phyloP scores from a whole-genome alignment of 345 rosid genomes.

The Eucalyptus sp. region DNA sequence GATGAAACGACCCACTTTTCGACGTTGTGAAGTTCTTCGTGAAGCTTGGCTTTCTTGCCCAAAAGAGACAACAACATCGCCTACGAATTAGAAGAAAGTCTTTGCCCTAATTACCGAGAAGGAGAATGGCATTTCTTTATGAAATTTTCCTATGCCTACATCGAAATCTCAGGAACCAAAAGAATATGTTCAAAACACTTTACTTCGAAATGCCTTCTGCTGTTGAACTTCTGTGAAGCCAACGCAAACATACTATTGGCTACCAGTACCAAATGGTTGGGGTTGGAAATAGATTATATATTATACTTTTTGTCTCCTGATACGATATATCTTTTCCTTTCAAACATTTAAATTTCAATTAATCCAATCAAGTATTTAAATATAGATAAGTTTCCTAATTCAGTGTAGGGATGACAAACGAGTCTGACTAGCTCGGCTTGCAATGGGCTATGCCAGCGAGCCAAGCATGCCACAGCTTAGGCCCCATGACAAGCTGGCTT shows the following conservation, averaged over 20 bases:
- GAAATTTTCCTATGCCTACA: not conserved
- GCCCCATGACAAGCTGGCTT: no score
- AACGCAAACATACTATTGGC: not conserved
- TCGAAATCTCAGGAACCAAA: not conserved
- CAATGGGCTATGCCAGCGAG: not conserved
- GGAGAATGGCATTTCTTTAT: not conserved
- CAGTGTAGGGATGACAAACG: not conserved
- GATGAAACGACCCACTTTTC: constrained; percentile 51
- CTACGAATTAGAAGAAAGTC: constrained; percentile 47
- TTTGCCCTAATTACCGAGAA: constrained; percentile 28
- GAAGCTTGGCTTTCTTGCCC: constrained; percentile 71
- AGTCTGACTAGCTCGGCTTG: not conserved
- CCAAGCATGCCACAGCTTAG: not conserved
- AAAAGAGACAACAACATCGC: constrained; percentile 55
- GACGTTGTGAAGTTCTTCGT: constrained; percentile 63
- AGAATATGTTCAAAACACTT: no score
- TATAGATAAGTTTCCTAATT: no score
- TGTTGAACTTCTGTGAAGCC: not conserved
- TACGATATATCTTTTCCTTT: no score
- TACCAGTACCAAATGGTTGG: not conserved
- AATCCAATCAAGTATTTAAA: no score
- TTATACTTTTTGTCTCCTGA: not conserved
- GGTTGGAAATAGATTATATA: no score
- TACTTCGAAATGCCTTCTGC: not conserved
- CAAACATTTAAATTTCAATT: not conserved